A percentile compares a stretch with the other conserved stretches of the same genome.
phyloP scores from a whole-genome alignment of 306 rosid genomes.

The Ammopiptanthus mongolicus region DNA sequence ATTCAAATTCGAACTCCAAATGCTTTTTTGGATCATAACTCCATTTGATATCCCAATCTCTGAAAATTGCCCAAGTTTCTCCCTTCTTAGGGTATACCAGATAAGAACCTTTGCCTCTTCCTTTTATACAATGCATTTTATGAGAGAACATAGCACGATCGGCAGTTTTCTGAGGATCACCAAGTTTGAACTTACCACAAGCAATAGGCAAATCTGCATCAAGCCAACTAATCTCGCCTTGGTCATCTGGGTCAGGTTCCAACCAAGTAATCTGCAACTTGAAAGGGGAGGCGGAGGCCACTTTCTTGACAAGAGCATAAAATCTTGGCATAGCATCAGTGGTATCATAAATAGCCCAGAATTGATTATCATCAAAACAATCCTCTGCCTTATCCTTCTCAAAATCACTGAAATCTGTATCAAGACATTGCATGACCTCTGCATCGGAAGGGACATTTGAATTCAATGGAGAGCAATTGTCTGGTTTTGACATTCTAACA shows the following conservation, averaged over 20 bases:
- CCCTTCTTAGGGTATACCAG: slow-evolving; percentile 65
- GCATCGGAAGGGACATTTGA: slow-evolving; percentile 24
- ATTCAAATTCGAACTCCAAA: slow-evolving; percentile 32
- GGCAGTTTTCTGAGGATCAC: slow-evolving; percentile 23
- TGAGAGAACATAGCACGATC: slow-evolving; percentile 62
- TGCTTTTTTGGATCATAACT: slow-evolving; percentile 53
- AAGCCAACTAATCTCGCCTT: slow-evolving; percentile 49
- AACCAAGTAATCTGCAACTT: slow-evolving; percentile 68
- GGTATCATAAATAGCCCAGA: slow-evolving; percentile 74
- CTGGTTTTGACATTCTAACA: slow-evolving; percentile 12
- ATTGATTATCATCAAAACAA: slow-evolving; percentile 54
- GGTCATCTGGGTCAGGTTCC: slow-evolving; percentile 55
- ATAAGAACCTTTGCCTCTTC: slow-evolving; percentile 24
- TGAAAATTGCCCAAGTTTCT: slow-evolving; percentile 91
- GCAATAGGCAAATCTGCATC: slow-evolving; percentile 57
- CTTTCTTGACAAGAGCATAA: slow-evolving; percentile 70
- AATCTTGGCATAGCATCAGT: slow-evolving; percentile 78
- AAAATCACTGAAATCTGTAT: slow-evolving; percentile 70
- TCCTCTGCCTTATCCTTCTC: slow-evolving; percentile 42
- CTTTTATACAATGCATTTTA: slow-evolving; percentile 42
- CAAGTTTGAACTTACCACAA: slow-evolving; percentile 61
- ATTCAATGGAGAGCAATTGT: slow-evolving; percentile 14
- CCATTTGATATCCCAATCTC: slow-evolving; percentile 80
- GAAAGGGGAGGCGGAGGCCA: slow-evolving; percentile 47
- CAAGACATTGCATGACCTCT: slow-evolving; percentile 32